Conservation (phyloP, 192 early-diverging fungal genomes). For the Chytriomyces sp. region DNA sequence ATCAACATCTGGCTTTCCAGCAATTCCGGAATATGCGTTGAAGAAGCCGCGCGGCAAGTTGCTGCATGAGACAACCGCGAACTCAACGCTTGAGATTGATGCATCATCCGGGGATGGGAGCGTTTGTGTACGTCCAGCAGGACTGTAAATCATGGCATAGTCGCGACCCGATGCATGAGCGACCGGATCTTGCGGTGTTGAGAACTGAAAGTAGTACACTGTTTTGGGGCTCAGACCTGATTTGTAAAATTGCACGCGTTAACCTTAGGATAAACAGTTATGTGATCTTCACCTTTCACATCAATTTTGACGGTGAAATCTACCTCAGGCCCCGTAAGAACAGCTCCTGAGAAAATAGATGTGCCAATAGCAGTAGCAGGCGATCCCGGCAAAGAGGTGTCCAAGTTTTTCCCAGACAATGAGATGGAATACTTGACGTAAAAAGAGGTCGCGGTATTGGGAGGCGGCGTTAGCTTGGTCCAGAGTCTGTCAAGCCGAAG, state of each 20-base stretch:
- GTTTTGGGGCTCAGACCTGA: conserved; percentile 34
- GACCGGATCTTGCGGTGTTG: background rate
- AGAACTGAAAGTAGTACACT: conserved; percentile 40
- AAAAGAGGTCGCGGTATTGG: background rate
- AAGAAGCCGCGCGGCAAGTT: conserved; percentile 44
- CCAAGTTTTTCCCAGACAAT: conserved; percentile 5
- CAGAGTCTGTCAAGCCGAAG: conserved; percentile 23
- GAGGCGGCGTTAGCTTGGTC: conserved; percentile 40
- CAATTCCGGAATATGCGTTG: conserved; percentile 42
- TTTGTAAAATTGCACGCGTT: background rate
- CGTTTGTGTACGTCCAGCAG: conserved; percentile 41
- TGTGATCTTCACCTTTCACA: background rate
- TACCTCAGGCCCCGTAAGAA: conserved; percentile 35
- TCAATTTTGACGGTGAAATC: conserved; percentile 51
- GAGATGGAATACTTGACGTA: conserved; percentile 29
- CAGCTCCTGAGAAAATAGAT: conserved; percentile 21
- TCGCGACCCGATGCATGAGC: background rate
- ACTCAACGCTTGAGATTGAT: conserved; percentile 17
- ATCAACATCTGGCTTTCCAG: conserved; percentile 31
- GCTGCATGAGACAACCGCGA: conserved; percentile 46
- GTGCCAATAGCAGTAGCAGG: conserved; percentile 14
- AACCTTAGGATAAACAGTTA: background rate
- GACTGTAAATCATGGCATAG: conserved; percentile 3
- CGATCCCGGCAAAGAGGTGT: background rate
- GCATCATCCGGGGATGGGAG: conserved; percentile 32